Conservation (phyloP, 2,329 filamentous ascomycete species). For the Xylaria sp. region DNA sequence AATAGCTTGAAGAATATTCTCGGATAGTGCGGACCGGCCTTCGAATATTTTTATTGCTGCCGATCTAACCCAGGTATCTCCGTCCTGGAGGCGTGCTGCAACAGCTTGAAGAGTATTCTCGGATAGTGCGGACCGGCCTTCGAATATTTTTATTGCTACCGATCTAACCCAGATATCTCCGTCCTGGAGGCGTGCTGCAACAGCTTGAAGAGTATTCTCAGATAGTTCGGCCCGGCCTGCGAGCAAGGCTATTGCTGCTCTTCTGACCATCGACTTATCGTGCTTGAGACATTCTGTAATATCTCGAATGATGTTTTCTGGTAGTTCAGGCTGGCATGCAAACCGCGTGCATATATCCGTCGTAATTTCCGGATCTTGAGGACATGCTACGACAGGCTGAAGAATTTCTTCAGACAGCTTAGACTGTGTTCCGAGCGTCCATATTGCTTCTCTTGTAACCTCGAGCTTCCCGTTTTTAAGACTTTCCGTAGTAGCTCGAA, state of each 20-base stretch:
- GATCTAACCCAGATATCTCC: not conserved
- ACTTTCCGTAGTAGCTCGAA: no score
- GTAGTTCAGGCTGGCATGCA: no score
- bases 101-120: not conserved
- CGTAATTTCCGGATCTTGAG: no score
- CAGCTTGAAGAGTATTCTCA: not conserved
- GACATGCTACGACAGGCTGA: no score
- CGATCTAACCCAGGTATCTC: not conserved
- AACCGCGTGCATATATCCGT: no score
- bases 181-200: not conserved
- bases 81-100: not conserved
- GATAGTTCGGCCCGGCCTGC: not conserved
- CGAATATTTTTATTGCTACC: not conserved
- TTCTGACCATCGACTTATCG: not conserved
- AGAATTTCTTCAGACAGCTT: no score
- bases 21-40: not conserved
- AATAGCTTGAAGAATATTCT: not conserved
- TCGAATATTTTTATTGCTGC: not conserved
- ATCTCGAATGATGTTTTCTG: not conserved
- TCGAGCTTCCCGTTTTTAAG: no score
- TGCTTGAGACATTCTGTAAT: not conserved
- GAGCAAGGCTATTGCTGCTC: not conserved
- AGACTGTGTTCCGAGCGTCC: no score
- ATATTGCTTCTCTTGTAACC: no score
- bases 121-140: not conserved